Evolutionary conservation across 495 filamentous ascomycete species (phyloP), one percentile per base, ranked within the genome.

Genomic region (Penicillium ucsense): DNA sequence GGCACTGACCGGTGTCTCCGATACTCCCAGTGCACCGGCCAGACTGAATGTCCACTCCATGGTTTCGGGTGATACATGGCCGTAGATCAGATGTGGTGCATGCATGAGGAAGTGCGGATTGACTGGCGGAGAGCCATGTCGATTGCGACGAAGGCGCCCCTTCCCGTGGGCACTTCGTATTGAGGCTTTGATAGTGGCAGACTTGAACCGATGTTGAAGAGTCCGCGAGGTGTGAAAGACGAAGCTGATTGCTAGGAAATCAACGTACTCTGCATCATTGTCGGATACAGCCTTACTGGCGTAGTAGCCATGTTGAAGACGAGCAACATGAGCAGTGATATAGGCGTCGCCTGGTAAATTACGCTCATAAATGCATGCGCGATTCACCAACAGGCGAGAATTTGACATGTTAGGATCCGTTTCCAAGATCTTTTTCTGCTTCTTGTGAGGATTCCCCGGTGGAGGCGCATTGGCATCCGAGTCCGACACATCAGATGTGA

Each of bases 21-120:
- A 66, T 10, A 78, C 54, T 1, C 75, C 74, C 5, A 78, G 52
- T 3, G 71, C 71, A 3, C 72, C 73, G 6, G 68, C 64, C 6
- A 77, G 57, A 42, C 67, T 74, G 51, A 76, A 77, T 27, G 70
- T 70, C 74, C 72, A 76, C 45, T 75, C 66, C 52, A 78, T 55
- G 8, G 66, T 74, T 46, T 75, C 74, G 0, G 73, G 71, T 6
- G 72, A 75, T 4, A 76, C 67, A n/a, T 70, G 64, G 12, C 75
- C 75, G 49, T 70, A 76, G 44, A 77, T 67, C 12, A 76, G 55
- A 47, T 77, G 73, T 35, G 75, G 75, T 3, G 75, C 75, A 53
- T 76, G 70, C 61, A 70, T 73, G 11, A 78, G 57, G 38, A 78
- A 75, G 27, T 60, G 57, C 0, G 73, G 72, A 31, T 62, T 62